Base-by-base conservation (phyloP, 495 filamentous ascomycete genomes). In the Neurospora tetrasperma region DNA sequence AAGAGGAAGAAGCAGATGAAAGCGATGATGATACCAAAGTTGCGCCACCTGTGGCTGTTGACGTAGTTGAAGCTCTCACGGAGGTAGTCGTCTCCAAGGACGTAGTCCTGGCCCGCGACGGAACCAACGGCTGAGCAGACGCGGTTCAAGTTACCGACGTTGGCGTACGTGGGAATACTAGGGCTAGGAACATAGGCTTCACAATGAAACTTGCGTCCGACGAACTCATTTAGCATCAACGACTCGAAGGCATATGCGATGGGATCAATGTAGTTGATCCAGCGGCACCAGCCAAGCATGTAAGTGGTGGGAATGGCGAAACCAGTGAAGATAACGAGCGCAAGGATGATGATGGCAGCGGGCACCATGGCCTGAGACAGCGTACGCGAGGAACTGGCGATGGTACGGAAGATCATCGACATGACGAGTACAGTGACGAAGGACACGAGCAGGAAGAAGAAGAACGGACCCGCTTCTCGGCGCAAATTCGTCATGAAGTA, bases 211-310 rank as follows among this genome's bases (percentile, higher is more conserved):
- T 87, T 73, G 6, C 91, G 88, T 42, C 82, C 79, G 74, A 88
- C 85, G 79, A 96, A 98, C 80, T 97, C 94, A 77, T 98, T 98
- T 75, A 96, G 89, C 89, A 98, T 93, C 12, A 98, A 81, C 3
- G 90, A 85, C 81, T 98, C 94, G 77, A 97, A 98, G 1, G 91
- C 89, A 75, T 97, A 98, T 1, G 88, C 89, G 48, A 98, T 88
- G 6, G 94, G 94, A 74, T 97, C 90, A 14, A 97, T 79, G 74
- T 93, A 97, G 75, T 93, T 92, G 43, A 98, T 83, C 94, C 94
- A 97, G 41, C 92, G 86, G 75, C 92, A 92, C 91, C 94, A 97
- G 3, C 83, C 85, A 14, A 90, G 88, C 93, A 97, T 97, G 76
- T 91, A 88, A 44, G 79, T 80, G 48, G 88, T 87, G 0, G 94